Conservation (phyloP, 2,329 filamentous ascomycete species). For the Lachnellula cervina region DNA sequence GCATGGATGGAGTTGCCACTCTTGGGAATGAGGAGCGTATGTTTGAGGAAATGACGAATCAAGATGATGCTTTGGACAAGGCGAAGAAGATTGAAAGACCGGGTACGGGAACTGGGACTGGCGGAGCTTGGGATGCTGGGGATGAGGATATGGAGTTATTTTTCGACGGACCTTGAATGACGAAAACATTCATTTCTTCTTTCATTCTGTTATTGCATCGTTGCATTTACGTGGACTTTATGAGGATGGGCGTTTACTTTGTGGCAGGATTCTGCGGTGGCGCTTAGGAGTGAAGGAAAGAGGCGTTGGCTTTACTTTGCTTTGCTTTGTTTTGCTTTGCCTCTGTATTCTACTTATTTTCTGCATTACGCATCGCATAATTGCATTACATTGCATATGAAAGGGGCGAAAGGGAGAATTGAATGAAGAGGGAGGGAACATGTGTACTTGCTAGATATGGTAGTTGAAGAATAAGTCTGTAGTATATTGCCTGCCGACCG, state of each 20-base stretch:
- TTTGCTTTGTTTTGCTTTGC: neutral
- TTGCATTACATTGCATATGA: too few species aligned
- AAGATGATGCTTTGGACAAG: slow-evolving; percentile 24
- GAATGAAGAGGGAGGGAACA: too few species aligned
- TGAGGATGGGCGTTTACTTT: neutral
- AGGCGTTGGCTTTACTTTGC: too few species aligned
- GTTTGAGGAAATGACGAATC: slow-evolving; percentile 31
- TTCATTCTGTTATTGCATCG: neutral
- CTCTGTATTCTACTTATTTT: too few species aligned
- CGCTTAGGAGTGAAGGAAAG: too few species aligned
- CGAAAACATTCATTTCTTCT: neutral
- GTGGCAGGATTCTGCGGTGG: too few species aligned
- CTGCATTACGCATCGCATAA: too few species aligned
- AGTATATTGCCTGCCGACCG: too few species aligned
- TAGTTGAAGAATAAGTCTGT: too few species aligned
- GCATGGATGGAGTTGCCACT: slow-evolving; percentile 24
- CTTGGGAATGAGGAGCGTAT: slow-evolving; percentile 22
- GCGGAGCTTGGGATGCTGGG: slow-evolving; percentile 18
- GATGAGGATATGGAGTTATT: slow-evolving; percentile 25
- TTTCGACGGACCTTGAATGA: slow-evolving; percentile 23
- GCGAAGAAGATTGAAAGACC: slow-evolving; percentile 14
- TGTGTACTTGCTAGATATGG: too few species aligned
- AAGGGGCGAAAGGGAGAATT: too few species aligned
- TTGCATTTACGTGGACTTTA: neutral
- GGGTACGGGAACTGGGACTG: slow-evolving; percentile 10